Evolutionary conservation across 108 stramenopile species (phyloP).

Genomic region (Cyclotella cryptica): DNA sequence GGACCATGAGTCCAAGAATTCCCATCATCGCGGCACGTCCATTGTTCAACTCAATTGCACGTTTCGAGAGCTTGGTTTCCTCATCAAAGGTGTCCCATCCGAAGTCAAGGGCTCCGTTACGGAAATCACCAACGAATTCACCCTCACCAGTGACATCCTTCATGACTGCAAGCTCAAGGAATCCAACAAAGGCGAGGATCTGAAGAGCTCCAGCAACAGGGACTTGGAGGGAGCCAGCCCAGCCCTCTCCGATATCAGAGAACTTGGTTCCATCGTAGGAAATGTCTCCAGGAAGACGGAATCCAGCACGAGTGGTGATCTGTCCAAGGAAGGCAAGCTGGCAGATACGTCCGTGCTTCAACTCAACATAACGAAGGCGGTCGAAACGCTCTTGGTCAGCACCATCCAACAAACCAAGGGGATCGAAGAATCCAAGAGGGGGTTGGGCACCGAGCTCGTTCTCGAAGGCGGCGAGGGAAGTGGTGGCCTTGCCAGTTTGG

Average conservation of each 20-base stretch:
- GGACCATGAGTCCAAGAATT: constrained; percentile 79
- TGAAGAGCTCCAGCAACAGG: constrained; percentile 19
- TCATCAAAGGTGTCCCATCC: constrained; percentile 74
- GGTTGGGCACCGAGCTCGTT: constrained; percentile 26
- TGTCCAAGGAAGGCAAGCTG: constrained; percentile 79
- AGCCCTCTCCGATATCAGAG: constrained; percentile 14
- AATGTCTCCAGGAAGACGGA: constrained; percentile 3
- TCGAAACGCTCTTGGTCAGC: constrained; percentile 27
- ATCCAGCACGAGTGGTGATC: constrained; percentile 26
- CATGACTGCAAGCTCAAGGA: constrained; percentile 45
- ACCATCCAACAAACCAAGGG: constrained; percentile 59
- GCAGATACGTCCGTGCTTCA: constrained; percentile 81
- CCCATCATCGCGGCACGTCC: constrained; percentile 51
- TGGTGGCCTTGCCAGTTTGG: constrained; percentile 54
- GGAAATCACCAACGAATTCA: constrained; percentile 70
- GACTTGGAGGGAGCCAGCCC: constrained; percentile 18
- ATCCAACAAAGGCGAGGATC: constrained; percentile 12
- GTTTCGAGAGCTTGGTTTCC: constrained; percentile 71
- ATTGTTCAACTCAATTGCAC: constrained; percentile 27
- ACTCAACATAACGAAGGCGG: constrained; percentile 60
- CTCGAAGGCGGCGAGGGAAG: constrained; percentile 66
- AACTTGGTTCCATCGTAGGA: neutral
- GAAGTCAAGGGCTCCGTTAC: constrained; percentile 72
- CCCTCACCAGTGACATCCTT: constrained; percentile 31
- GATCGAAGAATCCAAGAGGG: constrained; percentile 88